A percentile compares a stretch with the other conserved stretches of the same genome.
These are phyloP conservation scores for Rhynchosporium agropyri DNA, from an alignment of 2,329 filamentous ascomycete genomes.

Conservation along the genomic window DNA sequence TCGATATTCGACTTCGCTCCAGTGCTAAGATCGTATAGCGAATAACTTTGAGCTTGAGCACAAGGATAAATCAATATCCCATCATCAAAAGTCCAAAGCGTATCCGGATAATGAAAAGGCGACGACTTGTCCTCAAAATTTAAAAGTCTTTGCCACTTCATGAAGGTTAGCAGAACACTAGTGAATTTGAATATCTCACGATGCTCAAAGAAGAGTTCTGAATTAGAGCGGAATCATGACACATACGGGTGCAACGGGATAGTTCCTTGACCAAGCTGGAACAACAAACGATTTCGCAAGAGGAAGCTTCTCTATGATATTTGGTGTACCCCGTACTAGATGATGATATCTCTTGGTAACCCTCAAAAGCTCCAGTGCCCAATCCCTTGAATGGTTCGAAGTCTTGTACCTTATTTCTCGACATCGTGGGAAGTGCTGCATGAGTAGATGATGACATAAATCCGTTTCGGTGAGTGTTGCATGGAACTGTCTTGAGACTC, in stretches of 20 bases:
- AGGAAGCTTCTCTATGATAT: conserved; percentile 49
- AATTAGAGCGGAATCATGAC: too few species aligned
- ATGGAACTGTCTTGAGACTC: conserved; percentile 54
- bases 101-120: conserved; percentile 51
- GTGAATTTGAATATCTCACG: not conserved
- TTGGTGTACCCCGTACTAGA: conserved; percentile 52
- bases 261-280: conserved; percentile 36
- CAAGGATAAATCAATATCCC: conserved; percentile 58
- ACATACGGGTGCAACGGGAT: conserved; percentile 44
- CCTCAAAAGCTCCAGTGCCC: conserved; percentile 50
- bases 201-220: not conserved
- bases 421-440: conserved; percentile 54
- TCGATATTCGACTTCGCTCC: conserved; percentile 50
- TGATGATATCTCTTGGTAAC: conserved; percentile 59
- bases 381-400: conserved; percentile 37
- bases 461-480: conserved; percentile 52
- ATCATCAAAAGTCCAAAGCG: conserved; percentile 56
- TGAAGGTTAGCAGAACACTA: not conserved
- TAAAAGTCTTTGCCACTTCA: conserved; percentile 50
- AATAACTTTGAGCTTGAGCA: conserved; percentile 41
- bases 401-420: conserved; percentile 51
- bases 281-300: conserved; percentile 44
- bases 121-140: conserved; percentile 46
- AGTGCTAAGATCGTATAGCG: conserved; percentile 54
- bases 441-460: conserved; percentile 52